Evolutionary conservation across 1,284 basidiomycete species (phyloP).

Genomic region (Agaricales sp.): DNA sequence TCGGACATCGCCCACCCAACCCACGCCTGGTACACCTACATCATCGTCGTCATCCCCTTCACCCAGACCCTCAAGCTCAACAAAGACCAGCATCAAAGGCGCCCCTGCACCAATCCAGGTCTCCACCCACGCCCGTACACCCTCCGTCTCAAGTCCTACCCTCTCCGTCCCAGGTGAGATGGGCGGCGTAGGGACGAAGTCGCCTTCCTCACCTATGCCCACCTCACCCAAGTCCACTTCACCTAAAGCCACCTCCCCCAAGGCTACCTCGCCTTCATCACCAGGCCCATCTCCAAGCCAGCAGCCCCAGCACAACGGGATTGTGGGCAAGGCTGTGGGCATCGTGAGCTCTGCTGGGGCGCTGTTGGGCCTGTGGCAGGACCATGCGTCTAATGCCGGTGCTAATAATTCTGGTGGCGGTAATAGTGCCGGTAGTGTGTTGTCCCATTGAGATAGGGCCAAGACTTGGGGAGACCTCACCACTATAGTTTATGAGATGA

Average conservation of each 20-base stretch:
- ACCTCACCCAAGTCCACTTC: neutral
- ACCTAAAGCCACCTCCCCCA: neutral
- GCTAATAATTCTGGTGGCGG: neutral
- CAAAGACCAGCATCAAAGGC: neutral
- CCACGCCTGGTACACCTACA: neutral
- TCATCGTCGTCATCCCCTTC: neutral
- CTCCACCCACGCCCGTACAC: neutral
- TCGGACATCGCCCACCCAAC: neutral
- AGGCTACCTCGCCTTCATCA: conserved; percentile 7
- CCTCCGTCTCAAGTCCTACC: neutral
- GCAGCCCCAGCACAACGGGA: conserved; percentile 16
- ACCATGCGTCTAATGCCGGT: neutral
- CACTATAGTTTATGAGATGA: too few relatives aligned
- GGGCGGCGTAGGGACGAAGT: neutral
- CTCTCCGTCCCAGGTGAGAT: neutral
- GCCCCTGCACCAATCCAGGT: neutral
- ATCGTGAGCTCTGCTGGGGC: conserved; percentile 58
- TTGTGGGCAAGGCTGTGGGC: conserved; percentile 62
- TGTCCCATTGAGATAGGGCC: too few relatives aligned
- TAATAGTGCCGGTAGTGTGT: neutral
- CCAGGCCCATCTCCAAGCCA: conserved; percentile 13
- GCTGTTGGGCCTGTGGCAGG: conserved; percentile 45
- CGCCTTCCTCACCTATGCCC: neutral
- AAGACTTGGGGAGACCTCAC: too few relatives aligned
- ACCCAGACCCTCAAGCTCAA: neutral